Conservation (phyloP, 2,329 filamentous ascomycete genomes). For the Alternaria dauci region DNA sequence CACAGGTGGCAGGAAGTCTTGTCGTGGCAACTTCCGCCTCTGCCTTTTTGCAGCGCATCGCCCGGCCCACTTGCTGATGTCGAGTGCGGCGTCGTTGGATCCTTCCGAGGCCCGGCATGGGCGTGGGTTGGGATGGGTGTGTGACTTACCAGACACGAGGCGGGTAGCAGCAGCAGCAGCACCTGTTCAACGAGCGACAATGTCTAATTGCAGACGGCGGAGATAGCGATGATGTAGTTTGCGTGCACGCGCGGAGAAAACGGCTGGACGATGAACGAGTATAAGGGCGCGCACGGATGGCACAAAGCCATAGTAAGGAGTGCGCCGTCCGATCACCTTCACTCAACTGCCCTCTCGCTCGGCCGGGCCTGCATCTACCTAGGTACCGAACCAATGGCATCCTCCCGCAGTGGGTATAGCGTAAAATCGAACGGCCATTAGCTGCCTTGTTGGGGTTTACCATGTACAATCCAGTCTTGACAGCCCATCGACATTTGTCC, state of each 20-base stretch:
- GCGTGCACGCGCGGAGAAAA: conserved; percentile 10
- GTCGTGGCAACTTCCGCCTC: conserved; percentile 8
- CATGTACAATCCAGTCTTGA: conserved; percentile 1
- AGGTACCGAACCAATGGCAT: conserved; percentile 18
- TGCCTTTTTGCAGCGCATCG: conserved; percentile 8
- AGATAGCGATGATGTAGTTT: conserved; percentile 7
- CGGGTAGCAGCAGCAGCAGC: conserved; percentile 14
- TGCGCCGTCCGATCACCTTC: conserved; percentile 21
- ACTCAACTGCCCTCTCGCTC: conserved; percentile 11
- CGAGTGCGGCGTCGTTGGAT: neutral
- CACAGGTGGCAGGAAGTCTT: conserved; percentile 7
- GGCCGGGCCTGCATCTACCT: conserved; percentile 13
- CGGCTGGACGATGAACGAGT: conserved; percentile 13
- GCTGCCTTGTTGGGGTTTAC: conserved; percentile 11
- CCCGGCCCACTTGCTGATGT: conserved; percentile 8
- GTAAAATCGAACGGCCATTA: conserved; percentile 5
- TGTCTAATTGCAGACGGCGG: conserved; percentile 13
- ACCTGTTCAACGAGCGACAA: conserved; percentile 19
- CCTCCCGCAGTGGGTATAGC: conserved; percentile 19
- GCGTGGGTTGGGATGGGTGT: conserved; percentile 6
- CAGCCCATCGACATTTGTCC: neutral
- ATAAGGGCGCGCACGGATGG: conserved; percentile 19
- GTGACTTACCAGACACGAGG: conserved; percentile 29
- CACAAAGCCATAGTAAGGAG: conserved; percentile 18
- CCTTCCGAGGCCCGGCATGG: conserved; percentile 16